These are phyloP conservation scores for Stipa capillata DNA, from an alignment of 176 grass and related monocot species.

Conservation along the genomic window DNA sequence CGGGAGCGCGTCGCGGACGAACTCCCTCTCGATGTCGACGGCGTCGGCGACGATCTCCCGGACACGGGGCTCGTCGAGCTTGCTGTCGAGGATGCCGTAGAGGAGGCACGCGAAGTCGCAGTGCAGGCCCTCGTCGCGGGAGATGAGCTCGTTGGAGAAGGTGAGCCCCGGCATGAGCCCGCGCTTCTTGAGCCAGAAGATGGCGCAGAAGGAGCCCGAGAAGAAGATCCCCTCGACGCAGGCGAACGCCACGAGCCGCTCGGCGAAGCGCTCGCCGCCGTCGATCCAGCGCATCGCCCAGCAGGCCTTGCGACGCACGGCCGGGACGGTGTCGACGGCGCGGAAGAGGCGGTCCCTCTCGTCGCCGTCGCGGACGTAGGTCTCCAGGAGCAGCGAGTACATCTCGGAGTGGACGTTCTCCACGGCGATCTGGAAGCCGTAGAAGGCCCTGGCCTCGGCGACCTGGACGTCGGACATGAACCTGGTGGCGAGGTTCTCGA, in stretches of 20 bases:
- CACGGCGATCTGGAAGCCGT: slow-evolving; percentile 85
- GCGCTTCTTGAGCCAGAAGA: slow-evolving; percentile 91
- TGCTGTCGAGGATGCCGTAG: slow-evolving; percentile 47
- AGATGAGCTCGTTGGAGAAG: slow-evolving; percentile 94
- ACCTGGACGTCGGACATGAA: slow-evolving; percentile 88
- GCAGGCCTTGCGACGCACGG: slow-evolving; percentile 53
- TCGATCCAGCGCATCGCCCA: slow-evolving; percentile 79
- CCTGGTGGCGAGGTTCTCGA: slow-evolving; percentile 49
- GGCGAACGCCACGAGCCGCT: slow-evolving; percentile 67
- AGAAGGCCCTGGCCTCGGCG: slow-evolving; percentile 68
- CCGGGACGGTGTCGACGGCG: slow-evolving; percentile 57
- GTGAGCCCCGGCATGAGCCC: slow-evolving; percentile 81
- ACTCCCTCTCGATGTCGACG: too few relatives aligned
- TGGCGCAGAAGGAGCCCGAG: slow-evolving; percentile 83
- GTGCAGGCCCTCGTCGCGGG: slow-evolving; percentile 85
- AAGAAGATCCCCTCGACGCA: slow-evolving; percentile 89
- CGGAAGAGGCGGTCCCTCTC: slow-evolving; percentile 67
- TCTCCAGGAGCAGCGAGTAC: slow-evolving; percentile 74
- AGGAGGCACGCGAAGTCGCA: slow-evolving; percentile 86
- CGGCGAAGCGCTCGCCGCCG: slow-evolving; percentile 51
- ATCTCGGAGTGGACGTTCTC: slow-evolving; percentile 95
- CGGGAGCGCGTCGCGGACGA: slow-evolving; percentile 58
- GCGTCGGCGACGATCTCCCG: slow-evolving; percentile 40
- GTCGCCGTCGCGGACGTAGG: slow-evolving; percentile 51
- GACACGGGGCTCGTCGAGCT: slow-evolving; percentile 41